These are phyloP conservation scores for Pichia deserticola DNA, from an alignment of 805 yeast species.

Conservation along the genomic window DNA sequence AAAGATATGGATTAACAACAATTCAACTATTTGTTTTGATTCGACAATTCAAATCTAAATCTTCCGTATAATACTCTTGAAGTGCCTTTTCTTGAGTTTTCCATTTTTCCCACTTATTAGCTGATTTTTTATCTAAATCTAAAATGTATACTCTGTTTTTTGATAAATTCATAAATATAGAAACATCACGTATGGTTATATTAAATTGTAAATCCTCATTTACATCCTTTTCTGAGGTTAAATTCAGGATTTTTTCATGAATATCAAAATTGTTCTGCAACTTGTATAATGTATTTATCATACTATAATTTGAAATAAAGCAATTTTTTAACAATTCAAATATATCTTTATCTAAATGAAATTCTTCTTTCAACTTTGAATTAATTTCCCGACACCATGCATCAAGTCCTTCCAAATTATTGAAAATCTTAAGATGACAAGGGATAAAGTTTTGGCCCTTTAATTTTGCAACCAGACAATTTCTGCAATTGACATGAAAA, in stretches of 20 bases:
- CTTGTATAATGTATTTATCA: slow-evolving; percentile 16
- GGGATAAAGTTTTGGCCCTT: slow-evolving; percentile 28
- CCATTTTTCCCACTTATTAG: slow-evolving; percentile 40
- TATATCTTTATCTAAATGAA: neutral
- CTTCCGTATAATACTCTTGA: slow-evolving; percentile 2
- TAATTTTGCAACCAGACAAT: slow-evolving; percentile 34
- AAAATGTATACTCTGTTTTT: slow-evolving; percentile 25
- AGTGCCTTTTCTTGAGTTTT: slow-evolving; percentile 19
- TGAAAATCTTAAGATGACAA: slow-evolving; percentile 36
- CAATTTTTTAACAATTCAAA: slow-evolving; percentile 2
- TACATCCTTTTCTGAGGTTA: slow-evolving; percentile 33
- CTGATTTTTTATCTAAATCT: slow-evolving; percentile 44
- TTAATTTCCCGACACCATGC: slow-evolving; percentile 29
- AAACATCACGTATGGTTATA: slow-evolving; percentile 50
- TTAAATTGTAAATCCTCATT: slow-evolving; percentile 36
- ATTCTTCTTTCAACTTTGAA: slow-evolving; percentile 4
- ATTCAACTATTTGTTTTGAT: slow-evolving; percentile 13
- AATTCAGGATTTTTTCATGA: slow-evolving; percentile 25
- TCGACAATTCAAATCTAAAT: slow-evolving; percentile 8
- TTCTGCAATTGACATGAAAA: slow-evolving; percentile 33
- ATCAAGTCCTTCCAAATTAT: slow-evolving; percentile 22
- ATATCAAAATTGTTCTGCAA: slow-evolving; percentile 31
- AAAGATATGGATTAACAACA: slow-evolving; percentile 23
- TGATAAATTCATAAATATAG: slow-evolving; percentile 37
- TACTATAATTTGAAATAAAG: slow-evolving; percentile 6